Evolutionary conservation across 2,329 filamentous ascomycete species (phyloP).

Genomic region (Xylaria sp.): DNA sequence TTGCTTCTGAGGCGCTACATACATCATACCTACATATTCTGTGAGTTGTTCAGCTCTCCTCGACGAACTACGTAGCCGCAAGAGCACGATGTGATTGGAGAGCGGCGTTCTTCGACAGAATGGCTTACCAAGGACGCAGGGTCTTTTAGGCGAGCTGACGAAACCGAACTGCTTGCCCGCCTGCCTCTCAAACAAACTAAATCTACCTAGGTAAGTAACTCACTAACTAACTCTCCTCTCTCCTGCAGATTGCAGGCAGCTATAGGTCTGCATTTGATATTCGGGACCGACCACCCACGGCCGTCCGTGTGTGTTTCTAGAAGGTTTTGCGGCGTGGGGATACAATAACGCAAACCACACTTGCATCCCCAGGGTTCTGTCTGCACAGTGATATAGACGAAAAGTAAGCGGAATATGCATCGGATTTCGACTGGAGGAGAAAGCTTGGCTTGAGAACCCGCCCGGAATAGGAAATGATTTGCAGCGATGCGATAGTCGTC

Average conservation of each 20-base stretch:
- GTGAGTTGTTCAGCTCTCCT: constrained; percentile 12
- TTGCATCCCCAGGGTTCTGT: constrained; percentile 29
- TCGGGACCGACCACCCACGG: constrained; percentile 33
- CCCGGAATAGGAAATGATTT: constrained; percentile 16
- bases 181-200: too few relatives aligned
- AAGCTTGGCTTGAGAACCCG: constrained; percentile 27
- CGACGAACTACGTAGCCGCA: constrained; percentile 7
- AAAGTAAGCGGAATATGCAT: constrained; percentile 36
- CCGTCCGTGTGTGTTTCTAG: constrained; percentile 12
- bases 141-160: constrained; percentile 29
- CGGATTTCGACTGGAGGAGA: constrained; percentile 25
- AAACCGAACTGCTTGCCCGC: background rate
- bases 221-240: background rate
- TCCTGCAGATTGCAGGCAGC: constrained; percentile 16
- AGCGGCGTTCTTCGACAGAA: background rate
- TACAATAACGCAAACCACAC: constrained; percentile 25
- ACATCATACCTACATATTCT: background rate
- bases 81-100: constrained; percentile 22
- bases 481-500: constrained; percentile 7
- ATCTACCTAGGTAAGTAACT: too few relatives aligned
- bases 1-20: constrained; percentile 1
- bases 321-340: constrained; percentile 9
- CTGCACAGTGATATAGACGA: constrained; percentile 15
- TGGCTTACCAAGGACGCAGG: constrained; percentile 22
- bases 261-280: constrained; percentile 13